These are phyloP conservation scores for Batkoa obscura DNA, from an alignment of 371 early-diverging fungal genomes.

Conservation along the genomic window DNA sequence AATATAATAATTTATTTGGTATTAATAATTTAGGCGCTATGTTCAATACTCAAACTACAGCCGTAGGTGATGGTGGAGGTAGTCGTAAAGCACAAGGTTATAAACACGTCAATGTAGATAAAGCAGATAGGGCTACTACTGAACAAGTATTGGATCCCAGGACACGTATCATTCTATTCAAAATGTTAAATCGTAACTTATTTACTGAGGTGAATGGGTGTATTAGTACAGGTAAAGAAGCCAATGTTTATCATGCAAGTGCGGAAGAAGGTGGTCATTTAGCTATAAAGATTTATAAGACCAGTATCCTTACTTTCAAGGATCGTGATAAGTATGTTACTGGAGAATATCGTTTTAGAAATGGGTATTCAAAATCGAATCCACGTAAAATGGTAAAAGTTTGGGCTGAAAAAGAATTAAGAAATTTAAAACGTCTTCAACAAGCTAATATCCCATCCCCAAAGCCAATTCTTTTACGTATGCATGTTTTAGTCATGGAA, in stretches of 20 bases:
- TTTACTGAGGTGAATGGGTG: conserved; percentile 93
- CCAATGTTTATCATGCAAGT: conserved; percentile 92
- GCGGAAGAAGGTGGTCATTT: conserved; percentile 67
- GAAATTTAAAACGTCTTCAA: conserved; percentile 88
- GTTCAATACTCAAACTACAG: conserved; percentile 12
- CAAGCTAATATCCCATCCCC: conserved; percentile 90
- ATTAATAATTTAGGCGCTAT: not conserved
- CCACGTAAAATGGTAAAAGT: conserved; percentile 98
- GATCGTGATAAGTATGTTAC: conserved; percentile 97
- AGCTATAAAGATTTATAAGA: conserved; percentile 98
- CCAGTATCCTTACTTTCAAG: conserved; percentile 96
- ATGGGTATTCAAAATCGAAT: conserved; percentile 89
- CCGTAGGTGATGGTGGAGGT: conserved; percentile 34
- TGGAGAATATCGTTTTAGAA: conserved; percentile 93
- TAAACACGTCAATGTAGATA: conserved; percentile 49
- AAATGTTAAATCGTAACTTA: conserved; percentile 74
- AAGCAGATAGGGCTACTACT: conserved; percentile 90
- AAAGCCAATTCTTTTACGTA: conserved; percentile 76
- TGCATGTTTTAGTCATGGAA: conserved; percentile 96
- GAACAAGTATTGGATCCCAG: conserved; percentile 97
- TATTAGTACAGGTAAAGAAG: conserved; percentile 98
- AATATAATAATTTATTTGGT: not conserved
- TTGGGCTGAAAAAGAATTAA: conserved; percentile 99
- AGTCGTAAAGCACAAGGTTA: conserved; percentile 68
- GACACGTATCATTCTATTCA: conserved; percentile 91